Conservation (phyloP, 148 eudicot genomes). For the Cornus controversa region DNA sequence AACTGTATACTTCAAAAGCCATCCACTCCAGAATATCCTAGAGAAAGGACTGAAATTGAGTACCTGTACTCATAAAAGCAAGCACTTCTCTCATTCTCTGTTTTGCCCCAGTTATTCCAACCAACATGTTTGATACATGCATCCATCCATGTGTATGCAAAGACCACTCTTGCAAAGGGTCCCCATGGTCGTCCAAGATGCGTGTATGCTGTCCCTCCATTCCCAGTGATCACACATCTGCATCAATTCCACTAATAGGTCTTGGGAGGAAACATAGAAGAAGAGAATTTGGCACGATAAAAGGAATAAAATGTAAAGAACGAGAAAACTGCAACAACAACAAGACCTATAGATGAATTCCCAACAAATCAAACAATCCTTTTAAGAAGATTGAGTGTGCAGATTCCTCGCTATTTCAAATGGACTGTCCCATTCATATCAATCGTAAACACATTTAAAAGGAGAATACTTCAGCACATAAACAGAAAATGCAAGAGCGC, state of each 20-base stretch:
- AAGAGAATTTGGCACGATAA: not conserved
- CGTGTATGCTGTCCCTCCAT: constrained; percentile 61
- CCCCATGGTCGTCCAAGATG: constrained; percentile 99
- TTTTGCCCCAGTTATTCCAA: constrained; percentile 94
- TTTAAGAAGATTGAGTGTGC: not conserved
- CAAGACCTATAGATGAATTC: not conserved
- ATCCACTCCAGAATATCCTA: not conserved
- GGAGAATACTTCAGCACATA: too few relatives aligned
- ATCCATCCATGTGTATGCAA: constrained; percentile 90
- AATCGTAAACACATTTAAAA: too few relatives aligned
- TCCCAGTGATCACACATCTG: constrained; percentile 95
- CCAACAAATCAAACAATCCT: not conserved
- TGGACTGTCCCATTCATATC: not conserved
- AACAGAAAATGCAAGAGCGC: too few relatives aligned
- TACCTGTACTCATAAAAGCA: constrained; percentile 99
- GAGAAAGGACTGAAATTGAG: constrained; percentile 3
- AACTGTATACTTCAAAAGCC: not conserved
- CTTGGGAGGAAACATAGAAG: not conserved
- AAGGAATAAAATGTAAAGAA: not conserved
- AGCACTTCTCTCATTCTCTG: constrained; percentile 92
- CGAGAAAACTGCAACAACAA: not conserved
- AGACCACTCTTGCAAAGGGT: constrained; percentile 91
- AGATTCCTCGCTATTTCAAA: too few relatives aligned
- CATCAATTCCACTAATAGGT: constrained; percentile 11
- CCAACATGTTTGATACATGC: constrained; percentile 71